These are phyloP conservation scores for Cutaneotrichosporon daszewskae DNA, from an alignment of 1,284 basidiomycete species.

Conservation along the genomic window DNA sequence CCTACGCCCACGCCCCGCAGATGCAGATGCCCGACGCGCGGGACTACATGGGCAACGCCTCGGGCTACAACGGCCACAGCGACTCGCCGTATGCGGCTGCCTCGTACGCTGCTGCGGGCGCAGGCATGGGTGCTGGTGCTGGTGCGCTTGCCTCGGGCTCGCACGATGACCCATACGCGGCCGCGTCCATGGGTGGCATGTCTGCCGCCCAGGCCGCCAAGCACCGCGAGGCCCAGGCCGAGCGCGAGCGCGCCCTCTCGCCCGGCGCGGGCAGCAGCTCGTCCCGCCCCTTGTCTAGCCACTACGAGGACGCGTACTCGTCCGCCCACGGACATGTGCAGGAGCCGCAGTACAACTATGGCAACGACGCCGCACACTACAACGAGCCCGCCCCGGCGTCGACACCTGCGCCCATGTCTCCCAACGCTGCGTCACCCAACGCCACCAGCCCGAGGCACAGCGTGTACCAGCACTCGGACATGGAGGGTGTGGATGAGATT, in stretches of 20 bases:
- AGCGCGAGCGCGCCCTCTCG: constrained; percentile 17
- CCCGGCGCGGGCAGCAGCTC: neutral
- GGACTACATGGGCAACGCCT: constrained; percentile 26
- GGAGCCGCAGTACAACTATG: neutral
- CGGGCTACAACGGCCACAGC: constrained; percentile 14
- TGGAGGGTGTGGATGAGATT: constrained; percentile 32
- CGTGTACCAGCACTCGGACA: constrained; percentile 21
- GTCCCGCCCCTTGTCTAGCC: neutral
- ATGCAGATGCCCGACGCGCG: constrained; percentile 42
- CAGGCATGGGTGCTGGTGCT: neutral
- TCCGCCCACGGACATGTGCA: neutral
- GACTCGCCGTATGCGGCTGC: constrained; percentile 13
- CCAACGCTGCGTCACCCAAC: neutral
- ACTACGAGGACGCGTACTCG: neutral
- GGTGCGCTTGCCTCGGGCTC: no score
- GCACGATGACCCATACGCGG: no score
- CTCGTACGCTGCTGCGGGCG: neutral
- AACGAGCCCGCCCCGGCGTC: no score
- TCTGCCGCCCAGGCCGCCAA: neutral
- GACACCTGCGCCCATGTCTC: neutral
- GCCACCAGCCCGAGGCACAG: neutral
- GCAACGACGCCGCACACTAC: neutral
- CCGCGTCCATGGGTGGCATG: neutral
- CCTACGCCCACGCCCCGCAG: no score
- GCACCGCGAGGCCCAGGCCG: constrained; percentile 3